Evolutionary conservation across 164 flowering plant species (phyloP).

Genomic region (Vitis rotundifolia): DNA sequence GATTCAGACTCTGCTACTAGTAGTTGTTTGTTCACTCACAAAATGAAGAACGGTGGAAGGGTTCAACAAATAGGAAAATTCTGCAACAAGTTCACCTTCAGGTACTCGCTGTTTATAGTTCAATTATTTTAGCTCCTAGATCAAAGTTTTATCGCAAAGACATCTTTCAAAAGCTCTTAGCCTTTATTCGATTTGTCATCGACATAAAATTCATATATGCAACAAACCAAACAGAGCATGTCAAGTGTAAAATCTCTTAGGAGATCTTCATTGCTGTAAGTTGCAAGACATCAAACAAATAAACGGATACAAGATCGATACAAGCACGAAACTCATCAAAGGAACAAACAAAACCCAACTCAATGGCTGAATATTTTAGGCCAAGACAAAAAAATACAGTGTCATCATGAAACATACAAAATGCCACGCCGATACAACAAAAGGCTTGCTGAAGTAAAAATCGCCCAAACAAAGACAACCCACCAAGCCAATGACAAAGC

Average conservation of each 20-base stretch:
- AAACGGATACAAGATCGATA: background rate
- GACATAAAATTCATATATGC: background rate
- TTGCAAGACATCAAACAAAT: background rate
- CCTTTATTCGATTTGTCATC: background rate
- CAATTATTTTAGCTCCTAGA: too few species aligned
- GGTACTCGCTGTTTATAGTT: too few species aligned
- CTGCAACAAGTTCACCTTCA: background rate
- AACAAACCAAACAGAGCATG: conserved; percentile 2
- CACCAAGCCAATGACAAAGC: conserved; percentile 90
- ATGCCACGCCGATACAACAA: conserved; percentile 62
- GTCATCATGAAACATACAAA: conserved; percentile 60
- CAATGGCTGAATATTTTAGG: conserved; percentile 6
- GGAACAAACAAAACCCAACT: conserved; percentile 4
- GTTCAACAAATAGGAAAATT: background rate
- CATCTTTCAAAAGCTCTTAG: too few species aligned
- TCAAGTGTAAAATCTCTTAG: background rate
- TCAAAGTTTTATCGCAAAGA: too few species aligned
- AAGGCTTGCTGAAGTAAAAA: conserved; percentile 58
- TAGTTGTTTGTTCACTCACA: background rate
- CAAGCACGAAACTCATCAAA: conserved; percentile 12
- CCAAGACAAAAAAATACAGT: conserved; percentile 5
- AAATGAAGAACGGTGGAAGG: background rate
- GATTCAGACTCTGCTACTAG: background rate
- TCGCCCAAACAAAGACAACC: conserved; percentile 67
- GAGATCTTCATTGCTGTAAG: background rate